These are phyloP conservation scores for Adansonia rubrostipa DNA, from an alignment of 441 rosid species.

Conservation along the genomic window DNA sequence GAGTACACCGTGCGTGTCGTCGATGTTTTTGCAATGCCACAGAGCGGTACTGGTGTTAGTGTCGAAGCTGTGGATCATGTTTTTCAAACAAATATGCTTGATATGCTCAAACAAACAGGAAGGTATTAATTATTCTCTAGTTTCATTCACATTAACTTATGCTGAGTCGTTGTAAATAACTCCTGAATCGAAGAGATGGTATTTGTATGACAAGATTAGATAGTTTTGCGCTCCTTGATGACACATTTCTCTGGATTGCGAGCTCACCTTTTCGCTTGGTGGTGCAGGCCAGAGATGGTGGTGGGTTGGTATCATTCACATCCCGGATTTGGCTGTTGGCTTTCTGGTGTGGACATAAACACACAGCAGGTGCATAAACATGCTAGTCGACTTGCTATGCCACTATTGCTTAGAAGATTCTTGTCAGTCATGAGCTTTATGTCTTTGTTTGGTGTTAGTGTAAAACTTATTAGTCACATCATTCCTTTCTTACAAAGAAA, in stretches of 20 bases:
- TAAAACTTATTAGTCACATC: not conserved
- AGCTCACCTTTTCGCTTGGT: conserved; percentile 24
- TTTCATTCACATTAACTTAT: not conserved
- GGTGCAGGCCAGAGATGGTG: conserved; percentile 95
- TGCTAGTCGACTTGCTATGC: not conserved
- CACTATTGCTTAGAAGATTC: not conserved
- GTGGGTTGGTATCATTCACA: conserved; percentile 99
- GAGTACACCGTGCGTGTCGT: conserved; percentile 95
- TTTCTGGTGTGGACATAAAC: conserved; percentile 97
- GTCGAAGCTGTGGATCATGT: conserved; percentile 99
- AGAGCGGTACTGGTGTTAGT: conserved; percentile 98
- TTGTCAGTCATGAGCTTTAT: not conserved
- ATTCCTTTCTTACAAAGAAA: not conserved
- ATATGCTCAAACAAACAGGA: conserved; percentile 99
- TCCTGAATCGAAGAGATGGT: not conserved
- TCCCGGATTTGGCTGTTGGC: conserved; percentile 99
- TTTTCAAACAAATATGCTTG: conserved; percentile 96
- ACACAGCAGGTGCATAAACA: conserved; percentile 73
- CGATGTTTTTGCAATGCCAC: conserved; percentile 98
- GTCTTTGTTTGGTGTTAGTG: not conserved
- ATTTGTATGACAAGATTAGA: conserved; percentile 4
- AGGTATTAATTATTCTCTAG: conserved; percentile 48
- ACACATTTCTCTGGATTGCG: not conserved
- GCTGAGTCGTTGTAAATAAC: not conserved
- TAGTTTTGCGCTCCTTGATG: not conserved